Evolutionary conservation across 164 flowering plant genomes (phyloP).

Genomic region (Berberis vulgaris): DNA sequence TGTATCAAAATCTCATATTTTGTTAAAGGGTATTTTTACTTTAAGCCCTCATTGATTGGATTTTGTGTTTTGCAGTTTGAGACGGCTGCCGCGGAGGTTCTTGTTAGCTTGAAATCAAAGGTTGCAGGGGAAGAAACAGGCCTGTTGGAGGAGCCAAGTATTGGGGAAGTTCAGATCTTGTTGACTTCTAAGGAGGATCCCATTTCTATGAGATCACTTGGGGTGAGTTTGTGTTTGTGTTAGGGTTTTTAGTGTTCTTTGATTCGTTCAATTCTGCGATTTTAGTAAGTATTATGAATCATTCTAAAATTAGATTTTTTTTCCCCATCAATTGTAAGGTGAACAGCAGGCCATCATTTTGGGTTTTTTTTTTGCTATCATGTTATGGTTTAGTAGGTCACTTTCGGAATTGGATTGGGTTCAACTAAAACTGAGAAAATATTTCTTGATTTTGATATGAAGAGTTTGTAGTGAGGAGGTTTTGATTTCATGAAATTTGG

Average conservation of each 20-base stretch:
- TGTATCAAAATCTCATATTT: neutral
- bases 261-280: neutral
- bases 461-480: too few relatives aligned
- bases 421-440: too few relatives aligned
- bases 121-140: slow-evolving; percentile 77
- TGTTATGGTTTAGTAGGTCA: too few relatives aligned
- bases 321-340: too few relatives aligned
- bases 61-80: slow-evolving; percentile 45
- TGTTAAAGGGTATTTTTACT: neutral
- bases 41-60: neutral
- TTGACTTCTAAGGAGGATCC: slow-evolving; percentile 81
- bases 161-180: slow-evolving; percentile 77
- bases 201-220: slow-evolving; percentile 70
- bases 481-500: too few relatives aligned
- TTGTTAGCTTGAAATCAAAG: slow-evolving; percentile 57
- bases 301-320: too few relatives aligned
- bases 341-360: too few relatives aligned
- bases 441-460: too few relatives aligned
- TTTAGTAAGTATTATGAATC: too few relatives aligned
- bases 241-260: neutral
- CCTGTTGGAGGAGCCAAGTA: slow-evolving; percentile 75
- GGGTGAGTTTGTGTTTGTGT: slow-evolving; percentile 43
- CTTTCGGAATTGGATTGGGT: too few relatives aligned
- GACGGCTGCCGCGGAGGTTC: slow-evolving; percentile 83
- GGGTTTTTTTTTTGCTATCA: too few relatives aligned